Base-by-base conservation (phyloP, 2,329 filamentous ascomycete species). In the Fusarium sp. region DNA sequence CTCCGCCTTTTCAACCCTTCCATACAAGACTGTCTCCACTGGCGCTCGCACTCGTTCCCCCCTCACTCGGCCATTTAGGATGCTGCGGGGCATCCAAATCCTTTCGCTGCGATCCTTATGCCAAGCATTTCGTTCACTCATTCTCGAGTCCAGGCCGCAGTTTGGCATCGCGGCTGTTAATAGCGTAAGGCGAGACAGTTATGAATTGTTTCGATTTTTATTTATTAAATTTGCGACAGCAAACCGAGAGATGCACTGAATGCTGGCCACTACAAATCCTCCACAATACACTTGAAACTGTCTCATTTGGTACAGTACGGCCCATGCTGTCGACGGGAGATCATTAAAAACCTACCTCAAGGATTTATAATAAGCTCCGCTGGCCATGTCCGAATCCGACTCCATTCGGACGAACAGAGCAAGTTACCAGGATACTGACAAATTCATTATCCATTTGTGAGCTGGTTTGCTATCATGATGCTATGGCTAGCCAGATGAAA, bases 1-100 rank as follows among this genome's bases (percentile, higher is more conserved):
- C 69, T 72, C 70, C 69, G 69, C 70, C 69, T 72, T 72, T 72
- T 72, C 64, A 59, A 64, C 56, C 69, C 58, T 61, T 51, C n/a
- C 48, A 37, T 37, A 25, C 18, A 37, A 37, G 33, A 18, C 31
- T 27, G 33, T 54, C 49, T 31, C 67, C 44, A 45, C 51, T 49
- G 21, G 39, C 16, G 66, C 58, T 70, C 70, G 65, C 70, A 70
- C 44, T 73, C 57, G 29, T 39, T 37, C 42, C 27, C 41, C 41
- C 46, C 42, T 57, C 44, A 69, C 49, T 69, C 57, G 66, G 29
- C 19, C 45, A 51, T 56, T 69, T 25, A 49, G 37, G 33, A 63
- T 69, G 44, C 29, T 37, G 49, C 45, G 57, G 63, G 38, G 41
- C 49, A 46, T 61, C 45, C 29, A 48, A 66, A 68, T 68, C 63